These are phyloP conservation scores for Colletotrichum shisoi DNA, from an alignment of 2,329 filamentous ascomycete genomes.

Conservation along the genomic window DNA sequence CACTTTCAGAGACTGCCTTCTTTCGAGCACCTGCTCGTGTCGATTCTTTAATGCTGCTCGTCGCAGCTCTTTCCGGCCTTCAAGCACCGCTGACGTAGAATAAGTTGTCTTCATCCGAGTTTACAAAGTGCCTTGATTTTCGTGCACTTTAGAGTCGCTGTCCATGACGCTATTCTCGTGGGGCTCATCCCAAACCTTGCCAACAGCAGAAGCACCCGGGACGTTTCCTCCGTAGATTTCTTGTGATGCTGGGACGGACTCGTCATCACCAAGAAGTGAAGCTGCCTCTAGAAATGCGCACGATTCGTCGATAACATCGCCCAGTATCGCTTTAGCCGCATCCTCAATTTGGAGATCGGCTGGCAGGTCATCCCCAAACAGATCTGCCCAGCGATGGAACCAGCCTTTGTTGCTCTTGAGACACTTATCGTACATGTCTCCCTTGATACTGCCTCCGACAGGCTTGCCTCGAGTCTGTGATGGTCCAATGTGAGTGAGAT, in stretches of 20 bases:
- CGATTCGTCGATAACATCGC: constrained; percentile 3
- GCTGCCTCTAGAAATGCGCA: not conserved
- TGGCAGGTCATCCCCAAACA: constrained; percentile 36
- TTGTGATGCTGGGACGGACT: not conserved
- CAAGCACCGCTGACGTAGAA: not conserved
- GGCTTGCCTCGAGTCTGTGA: constrained; percentile 36
- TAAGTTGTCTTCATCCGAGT: not conserved
- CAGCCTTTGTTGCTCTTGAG: constrained; percentile 21
- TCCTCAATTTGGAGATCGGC: constrained; percentile 15
- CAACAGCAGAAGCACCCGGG: not conserved
- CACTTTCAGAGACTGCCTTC: not conserved
- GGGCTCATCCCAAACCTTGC: not conserved
- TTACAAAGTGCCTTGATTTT: not conserved
- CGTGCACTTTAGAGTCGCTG: not conserved
- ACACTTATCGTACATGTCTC: constrained; percentile 18
- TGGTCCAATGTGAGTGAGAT: not conserved
- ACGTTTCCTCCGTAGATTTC: not conserved
- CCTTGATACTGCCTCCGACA: constrained; percentile 19
- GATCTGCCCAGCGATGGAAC: constrained; percentile 19
- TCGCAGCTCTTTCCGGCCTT: too few relatives aligned
- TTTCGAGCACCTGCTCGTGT: not conserved
- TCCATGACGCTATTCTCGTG: not conserved
- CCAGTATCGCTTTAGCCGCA: constrained; percentile 4
- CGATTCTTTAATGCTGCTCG: too few relatives aligned
- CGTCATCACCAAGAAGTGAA: not conserved